phyloP scores from a whole-genome alignment of 352 stramenopile genomes.

The Lagenidium sp. region DNA sequence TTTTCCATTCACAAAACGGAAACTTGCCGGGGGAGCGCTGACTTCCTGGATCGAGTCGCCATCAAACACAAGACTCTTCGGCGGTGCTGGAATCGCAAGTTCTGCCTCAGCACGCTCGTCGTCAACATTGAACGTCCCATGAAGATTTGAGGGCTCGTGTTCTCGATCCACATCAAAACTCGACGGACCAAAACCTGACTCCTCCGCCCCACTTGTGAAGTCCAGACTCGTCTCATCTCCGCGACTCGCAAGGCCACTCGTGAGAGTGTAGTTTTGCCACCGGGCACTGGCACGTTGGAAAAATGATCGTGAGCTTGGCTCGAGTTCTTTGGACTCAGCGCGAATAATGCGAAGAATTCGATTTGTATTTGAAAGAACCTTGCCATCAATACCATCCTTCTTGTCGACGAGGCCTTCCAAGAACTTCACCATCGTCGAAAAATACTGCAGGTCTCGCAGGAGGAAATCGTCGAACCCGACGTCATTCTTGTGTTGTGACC shows the following conservation, averaged over 20 bases:
- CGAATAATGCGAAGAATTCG: slow-evolving; percentile 58
- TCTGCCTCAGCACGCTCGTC: slow-evolving; percentile 26
- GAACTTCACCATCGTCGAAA: slow-evolving; percentile 35
- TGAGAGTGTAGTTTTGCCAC: slow-evolving; percentile 70
- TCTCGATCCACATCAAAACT: slow-evolving; percentile 11
- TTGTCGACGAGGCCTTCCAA: slow-evolving; percentile 12
- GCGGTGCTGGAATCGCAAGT: slow-evolving; percentile 16
- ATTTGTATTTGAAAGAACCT: slow-evolving; percentile 62
- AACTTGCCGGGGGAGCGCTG: slow-evolving; percentile 40
- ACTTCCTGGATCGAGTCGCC: slow-evolving; percentile 42
- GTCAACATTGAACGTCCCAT: slow-evolving; percentile 31
- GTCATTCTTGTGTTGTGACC: slow-evolving; percentile 21
- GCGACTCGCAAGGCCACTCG: too few species aligned
- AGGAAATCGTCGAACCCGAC: slow-evolving; percentile 24
- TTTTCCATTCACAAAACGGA: slow-evolving; percentile 29
- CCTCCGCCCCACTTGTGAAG: too few species aligned
- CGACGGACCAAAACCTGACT: neutral
- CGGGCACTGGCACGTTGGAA: slow-evolving; percentile 40
- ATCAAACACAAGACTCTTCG: slow-evolving; percentile 62
- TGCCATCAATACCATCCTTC: slow-evolving; percentile 19
- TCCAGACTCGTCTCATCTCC: too few species aligned
- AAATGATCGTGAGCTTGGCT: slow-evolving; percentile 46
- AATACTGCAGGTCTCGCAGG: slow-evolving; percentile 65
- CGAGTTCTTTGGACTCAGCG: slow-evolving; percentile 29
- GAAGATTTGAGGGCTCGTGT: neutral